Evolutionary conservation across 192 early-diverging fungal species (phyloP).

Genomic region (Linderina pennispora): DNA sequence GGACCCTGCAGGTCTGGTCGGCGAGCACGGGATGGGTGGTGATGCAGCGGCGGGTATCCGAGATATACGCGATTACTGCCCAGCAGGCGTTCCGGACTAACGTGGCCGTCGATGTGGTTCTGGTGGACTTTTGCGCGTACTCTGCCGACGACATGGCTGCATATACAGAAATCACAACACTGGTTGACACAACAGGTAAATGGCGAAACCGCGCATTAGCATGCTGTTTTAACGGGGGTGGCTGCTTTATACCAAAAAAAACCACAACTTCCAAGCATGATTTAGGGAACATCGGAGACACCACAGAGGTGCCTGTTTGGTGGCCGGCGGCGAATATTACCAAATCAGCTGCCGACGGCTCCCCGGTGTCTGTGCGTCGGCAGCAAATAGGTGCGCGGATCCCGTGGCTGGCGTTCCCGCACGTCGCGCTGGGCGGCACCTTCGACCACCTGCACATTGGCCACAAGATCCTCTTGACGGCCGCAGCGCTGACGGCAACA

Average conservation of each 20-base stretch:
- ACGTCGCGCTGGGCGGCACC: slow-evolving; percentile 76
- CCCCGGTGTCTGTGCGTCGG: too few species aligned
- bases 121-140: slow-evolving; percentile 38
- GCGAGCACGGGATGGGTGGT: slow-evolving; percentile 22
- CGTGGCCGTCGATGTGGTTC: slow-evolving; percentile 17
- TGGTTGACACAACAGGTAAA: slow-evolving; percentile 14
- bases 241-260: too few species aligned
- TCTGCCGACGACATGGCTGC: slow-evolving; percentile 30
- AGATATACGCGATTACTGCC: slow-evolving; percentile 26
- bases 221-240: too few species aligned
- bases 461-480: slow-evolving; percentile 89
- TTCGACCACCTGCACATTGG: slow-evolving; percentile 97
- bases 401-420: slow-evolving; percentile 29
- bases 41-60: slow-evolving; percentile 41
- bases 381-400: too few species aligned
- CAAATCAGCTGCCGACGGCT: too few species aligned
- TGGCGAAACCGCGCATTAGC: background rate
- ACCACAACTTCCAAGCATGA: too few species aligned
- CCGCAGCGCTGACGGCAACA: slow-evolving; percentile 63
- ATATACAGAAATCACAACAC: slow-evolving; percentile 9
- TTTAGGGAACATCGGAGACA: too few species aligned
- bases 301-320: too few species aligned
- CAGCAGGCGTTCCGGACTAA: slow-evolving; percentile 8
- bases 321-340: too few species aligned
- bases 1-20: background rate